phyloP scores from a whole-genome alignment of 1,284 basidiomycete species.

The Moesziomyces parantarcticus region DNA sequence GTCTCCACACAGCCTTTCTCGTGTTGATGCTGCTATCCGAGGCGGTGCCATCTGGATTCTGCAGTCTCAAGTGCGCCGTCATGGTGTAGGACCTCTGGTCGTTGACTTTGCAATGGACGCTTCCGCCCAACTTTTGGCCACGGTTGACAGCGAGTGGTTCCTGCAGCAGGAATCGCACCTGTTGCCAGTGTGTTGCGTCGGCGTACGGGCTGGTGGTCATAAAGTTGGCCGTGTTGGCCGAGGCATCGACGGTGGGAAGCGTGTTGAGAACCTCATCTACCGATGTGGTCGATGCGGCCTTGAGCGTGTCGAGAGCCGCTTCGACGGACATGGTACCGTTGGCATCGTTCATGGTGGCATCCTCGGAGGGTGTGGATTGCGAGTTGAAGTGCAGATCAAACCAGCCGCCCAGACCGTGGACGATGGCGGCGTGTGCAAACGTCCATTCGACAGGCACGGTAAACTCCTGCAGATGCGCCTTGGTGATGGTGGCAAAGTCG shows the following conservation, averaged over 20 bases:
- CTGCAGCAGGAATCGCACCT: slow-evolving; percentile 60
- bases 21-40: slow-evolving; percentile 13
- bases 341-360: slow-evolving; percentile 25
- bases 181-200: slow-evolving; percentile 66
- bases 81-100: slow-evolving; percentile 61
- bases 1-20: slow-evolving; percentile 53
- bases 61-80: slow-evolving; percentile 32
- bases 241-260: slow-evolving; percentile 27
- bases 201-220: slow-evolving; percentile 64
- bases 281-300: slow-evolving; percentile 15
- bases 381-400: slow-evolving; percentile 63
- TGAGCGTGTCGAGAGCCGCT: slow-evolving; percentile 13
- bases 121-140: slow-evolving; percentile 57
- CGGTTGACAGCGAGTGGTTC: slow-evolving; percentile 64
- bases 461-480: slow-evolving; percentile 53
- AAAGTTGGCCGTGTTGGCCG: slow-evolving; percentile 16
- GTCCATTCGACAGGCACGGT: slow-evolving; percentile 58
- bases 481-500: slow-evolving; percentile 57
- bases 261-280: slow-evolving; percentile 17
- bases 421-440: slow-evolving; percentile 44
- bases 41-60: slow-evolving; percentile 31
- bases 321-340: slow-evolving; percentile 16
- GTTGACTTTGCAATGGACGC: slow-evolving; percentile 59
- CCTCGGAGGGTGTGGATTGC: slow-evolving; percentile 17
- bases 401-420: slow-evolving; percentile 64